Percentiles rank a stretch among this genome's conserved stretches.
Conservation (phyloP, 106 monocot genomes). For the Acanthochlamys bracteata region DNA sequence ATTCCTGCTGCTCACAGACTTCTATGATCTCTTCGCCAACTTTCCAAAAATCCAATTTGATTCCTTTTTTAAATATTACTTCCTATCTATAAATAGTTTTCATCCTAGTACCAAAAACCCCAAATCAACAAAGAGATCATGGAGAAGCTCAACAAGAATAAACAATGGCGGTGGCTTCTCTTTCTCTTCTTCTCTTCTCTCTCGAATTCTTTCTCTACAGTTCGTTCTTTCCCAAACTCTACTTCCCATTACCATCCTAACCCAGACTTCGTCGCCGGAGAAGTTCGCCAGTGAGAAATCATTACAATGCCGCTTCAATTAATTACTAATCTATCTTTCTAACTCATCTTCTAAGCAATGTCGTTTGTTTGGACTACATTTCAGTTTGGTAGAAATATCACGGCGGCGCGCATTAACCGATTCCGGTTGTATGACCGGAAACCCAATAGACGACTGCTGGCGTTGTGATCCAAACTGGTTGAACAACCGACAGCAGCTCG, state of each 20-base stretch:
- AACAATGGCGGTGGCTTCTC: no score
- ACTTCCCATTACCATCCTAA: conserved; percentile 4
- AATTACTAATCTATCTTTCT: background rate
- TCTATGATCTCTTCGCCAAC: no score
- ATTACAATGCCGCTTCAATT: no score
- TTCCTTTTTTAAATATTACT: no score
- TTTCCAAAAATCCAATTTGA: no score
- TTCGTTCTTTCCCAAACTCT: conserved; percentile 8
- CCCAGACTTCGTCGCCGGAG: conserved; percentile 13
- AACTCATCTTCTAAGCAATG: background rate
- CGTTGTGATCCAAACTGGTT: conserved; percentile 36
- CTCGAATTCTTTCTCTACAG: background rate
- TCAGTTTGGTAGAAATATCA: conserved; percentile 10
- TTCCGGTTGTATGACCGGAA: conserved; percentile 16
- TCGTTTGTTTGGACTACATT: background rate
- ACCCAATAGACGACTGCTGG: conserved; percentile 51
- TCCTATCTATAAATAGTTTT: no score
- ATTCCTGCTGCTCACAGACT: no score
- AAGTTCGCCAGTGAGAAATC: conserved; percentile 9
- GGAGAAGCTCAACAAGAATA: no score
- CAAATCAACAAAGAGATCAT: no score
- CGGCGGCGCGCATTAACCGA: conserved; percentile 5
- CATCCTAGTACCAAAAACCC: no score
- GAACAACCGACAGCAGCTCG: conserved; percentile 28
- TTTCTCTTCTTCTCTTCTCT: conserved; percentile 8